These are phyloP conservation scores for Rhizopogon rudus DNA, from an alignment of 768 basidiomycete species.

Conservation along the genomic window DNA sequence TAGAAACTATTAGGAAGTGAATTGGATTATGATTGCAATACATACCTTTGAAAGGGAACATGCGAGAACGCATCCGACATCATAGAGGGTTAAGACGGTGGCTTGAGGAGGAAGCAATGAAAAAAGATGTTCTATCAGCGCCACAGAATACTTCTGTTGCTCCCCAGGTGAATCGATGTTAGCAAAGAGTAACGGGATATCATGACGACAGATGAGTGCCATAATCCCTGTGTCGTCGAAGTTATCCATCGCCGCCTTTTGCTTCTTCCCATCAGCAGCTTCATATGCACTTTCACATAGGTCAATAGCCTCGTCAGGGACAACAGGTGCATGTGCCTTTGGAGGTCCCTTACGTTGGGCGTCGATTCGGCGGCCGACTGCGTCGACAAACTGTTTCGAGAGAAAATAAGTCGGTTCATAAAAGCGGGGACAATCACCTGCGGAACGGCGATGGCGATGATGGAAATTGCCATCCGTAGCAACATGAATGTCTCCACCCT, in stretches of 20 bases:
- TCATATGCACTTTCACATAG: too few relatives aligned
- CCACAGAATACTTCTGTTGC: slow-evolving; percentile 33
- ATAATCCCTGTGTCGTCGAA: slow-evolving; percentile 34
- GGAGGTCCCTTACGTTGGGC: too few relatives aligned
- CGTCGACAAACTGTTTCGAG: too few relatives aligned
- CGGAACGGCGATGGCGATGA: too few relatives aligned
- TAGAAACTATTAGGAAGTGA: neutral
- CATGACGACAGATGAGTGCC: slow-evolving; percentile 34
- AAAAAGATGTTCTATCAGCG: slow-evolving; percentile 27
- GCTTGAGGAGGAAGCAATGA: slow-evolving; percentile 21
- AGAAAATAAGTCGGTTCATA: too few relatives aligned
- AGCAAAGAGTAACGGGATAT: slow-evolving; percentile 30
- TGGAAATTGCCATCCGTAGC: too few relatives aligned
- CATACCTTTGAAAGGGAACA: slow-evolving; percentile 20
- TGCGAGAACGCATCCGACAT: slow-evolving; percentile 33
- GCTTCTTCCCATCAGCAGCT: slow-evolving; percentile 28
- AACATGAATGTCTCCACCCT: too few relatives aligned
- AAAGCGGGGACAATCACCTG: too few relatives aligned
- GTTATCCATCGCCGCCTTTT: slow-evolving; percentile 16
- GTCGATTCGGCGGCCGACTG: too few relatives aligned
- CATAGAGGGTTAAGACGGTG: slow-evolving; percentile 23
- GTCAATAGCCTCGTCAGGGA: too few relatives aligned
- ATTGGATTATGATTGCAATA: neutral
- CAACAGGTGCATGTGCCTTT: too few relatives aligned
- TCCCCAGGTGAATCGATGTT: slow-evolving; percentile 38